A percentile compares a stretch with the other conserved stretches of the same genome.
phyloP scores from a whole-genome alignment of 2,329 filamentous ascomycete species.

The Aspergillus sp. region DNA sequence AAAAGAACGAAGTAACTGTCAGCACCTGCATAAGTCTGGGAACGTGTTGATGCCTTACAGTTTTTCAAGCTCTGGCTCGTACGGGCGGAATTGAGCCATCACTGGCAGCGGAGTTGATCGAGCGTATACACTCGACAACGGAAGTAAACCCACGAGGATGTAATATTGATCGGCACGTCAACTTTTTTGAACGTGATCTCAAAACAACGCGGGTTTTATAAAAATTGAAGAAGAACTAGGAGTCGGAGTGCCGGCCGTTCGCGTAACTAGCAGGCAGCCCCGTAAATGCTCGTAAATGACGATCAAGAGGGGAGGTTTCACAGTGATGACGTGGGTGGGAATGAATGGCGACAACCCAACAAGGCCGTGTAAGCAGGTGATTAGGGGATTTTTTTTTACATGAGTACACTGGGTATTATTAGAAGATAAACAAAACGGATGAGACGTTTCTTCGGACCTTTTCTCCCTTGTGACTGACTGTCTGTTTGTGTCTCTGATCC shows the following conservation, averaged over 20 bases:
- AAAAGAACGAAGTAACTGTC: too few relatives aligned
- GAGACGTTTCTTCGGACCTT: too few relatives aligned
- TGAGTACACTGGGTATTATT: too few relatives aligned
- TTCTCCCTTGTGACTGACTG: too few relatives aligned
- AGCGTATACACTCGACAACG: neutral
- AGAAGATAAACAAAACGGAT: too few relatives aligned
- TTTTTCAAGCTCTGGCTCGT: constrained; percentile 17
- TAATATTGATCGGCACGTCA: too few relatives aligned
- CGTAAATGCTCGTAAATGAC: neutral
- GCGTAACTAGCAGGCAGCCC: neutral
- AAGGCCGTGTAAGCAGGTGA: too few relatives aligned
- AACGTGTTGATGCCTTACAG: constrained; percentile 13
- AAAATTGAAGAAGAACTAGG: neutral
- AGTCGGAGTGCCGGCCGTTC: neutral
- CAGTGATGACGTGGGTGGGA: neutral
- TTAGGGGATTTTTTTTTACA: too few relatives aligned
- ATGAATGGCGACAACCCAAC: neutral
- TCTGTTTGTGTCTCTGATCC: neutral
- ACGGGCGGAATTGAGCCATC: constrained; percentile 24
- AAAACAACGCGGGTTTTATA: neutral
- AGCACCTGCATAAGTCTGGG: too few relatives aligned
- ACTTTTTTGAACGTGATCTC: neutral
- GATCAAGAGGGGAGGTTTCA: neutral
- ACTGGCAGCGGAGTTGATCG: neutral
- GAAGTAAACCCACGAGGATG: neutral